Evolutionary conservation across 163 green algal species (phyloP), one percentile per base, ranked within the genome.

Genomic region (Scenedesmus sp.): DNA sequence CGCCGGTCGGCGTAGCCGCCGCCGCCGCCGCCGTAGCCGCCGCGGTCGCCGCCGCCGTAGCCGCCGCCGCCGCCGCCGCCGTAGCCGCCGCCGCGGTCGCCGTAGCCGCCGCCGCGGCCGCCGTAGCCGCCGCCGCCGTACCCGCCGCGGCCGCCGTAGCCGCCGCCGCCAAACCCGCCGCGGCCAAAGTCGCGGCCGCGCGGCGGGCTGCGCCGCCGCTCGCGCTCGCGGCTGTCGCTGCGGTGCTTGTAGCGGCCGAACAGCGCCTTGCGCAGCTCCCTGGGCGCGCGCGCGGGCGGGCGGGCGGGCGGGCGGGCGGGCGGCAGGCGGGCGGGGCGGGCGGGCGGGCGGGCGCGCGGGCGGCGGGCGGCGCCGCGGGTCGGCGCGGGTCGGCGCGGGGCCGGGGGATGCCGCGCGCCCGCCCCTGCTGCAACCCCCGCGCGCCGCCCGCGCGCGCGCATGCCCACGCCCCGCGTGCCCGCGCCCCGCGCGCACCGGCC

Each of bases 191-290:
- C 56, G 20, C 39, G 24, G 63, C 63, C 44, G 53, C 56, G 51
- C 44, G 28, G 50, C 10, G 54, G n/a, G 29, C 56, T 72, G 26
- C 56, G 24, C 29, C 36, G 36, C 9, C 57, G 34, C 39, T 2
- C 10, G 20, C 72, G 75, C 24, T 72, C 63, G 44, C 87, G 85
- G 48, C 87, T 83, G 62, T 71, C 70, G 44, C 85, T 85, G 50
- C 90, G 84, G 62, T 75, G 84, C 70, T 91, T 90, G 88, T 98
- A 97, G 20, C 95, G 83, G 2, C 96, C 95, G 84, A 98, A 98
- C 60, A 98, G 85, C 69, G 91, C 83, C 87, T 96, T 95, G 11
- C 94, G 87, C 77, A 98, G 79, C 2, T 94, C 86, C 60, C 91
- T 91, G 78, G 66, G 56, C 9, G 53, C 39, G 11, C 1, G 17